Base-by-base conservation (phyloP, 1,284 basidiomycete species). In the Rhodotorula sp. region DNA sequence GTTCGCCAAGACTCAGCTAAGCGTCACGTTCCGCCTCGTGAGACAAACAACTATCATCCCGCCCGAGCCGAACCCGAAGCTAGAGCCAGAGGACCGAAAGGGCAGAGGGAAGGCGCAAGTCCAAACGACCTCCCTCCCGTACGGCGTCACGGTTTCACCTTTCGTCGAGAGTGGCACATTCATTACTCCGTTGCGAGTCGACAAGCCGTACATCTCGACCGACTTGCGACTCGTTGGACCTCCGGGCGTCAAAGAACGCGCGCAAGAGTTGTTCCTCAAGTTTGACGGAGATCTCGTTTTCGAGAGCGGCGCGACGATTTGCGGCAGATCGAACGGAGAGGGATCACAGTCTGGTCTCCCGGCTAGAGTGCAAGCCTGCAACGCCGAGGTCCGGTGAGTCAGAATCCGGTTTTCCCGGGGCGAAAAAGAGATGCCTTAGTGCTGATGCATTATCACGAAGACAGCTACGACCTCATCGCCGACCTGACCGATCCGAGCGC, bases 391-490 rank as follows among this genome's bases (percentile, higher is more conserved):
- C 14, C 50, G 61, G 61, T 62, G 34, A 34, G 61, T 43, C 19
- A 16, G 5, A 1, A 0, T 26, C 2, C 7, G 2, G 2, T 8
- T 21, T 2, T 61, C 19, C 5, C 10, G 6, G 26, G 0, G 7
- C 49, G n/a, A 15, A 21, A 16, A 7, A 2, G 38, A 2, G 38
- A 43, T 43, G 38, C 1, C 48, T 23, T 23, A 12, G 28, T 4
- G 5, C 19, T 61, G 23, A n/a, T 21, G 5, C 23, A 28, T 31
- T 2, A 8, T 14, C 26, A 7, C 34, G 16, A 16, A 7, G n/a
- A 6, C 50, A 62, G 61, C 31, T 54, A 62, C 49, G 61, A 62
- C 49, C 34, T 62, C 23, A 16, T 62, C 50, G 61, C 50, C 49
- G 23, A 34, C 10, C n/a, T 62, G 31, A 10, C 15, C 15, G 28